These are phyloP conservation scores for Penicillium sp. DNA, from an alignment of 2,329 filamentous ascomycete genomes.

Conservation along the genomic window DNA sequence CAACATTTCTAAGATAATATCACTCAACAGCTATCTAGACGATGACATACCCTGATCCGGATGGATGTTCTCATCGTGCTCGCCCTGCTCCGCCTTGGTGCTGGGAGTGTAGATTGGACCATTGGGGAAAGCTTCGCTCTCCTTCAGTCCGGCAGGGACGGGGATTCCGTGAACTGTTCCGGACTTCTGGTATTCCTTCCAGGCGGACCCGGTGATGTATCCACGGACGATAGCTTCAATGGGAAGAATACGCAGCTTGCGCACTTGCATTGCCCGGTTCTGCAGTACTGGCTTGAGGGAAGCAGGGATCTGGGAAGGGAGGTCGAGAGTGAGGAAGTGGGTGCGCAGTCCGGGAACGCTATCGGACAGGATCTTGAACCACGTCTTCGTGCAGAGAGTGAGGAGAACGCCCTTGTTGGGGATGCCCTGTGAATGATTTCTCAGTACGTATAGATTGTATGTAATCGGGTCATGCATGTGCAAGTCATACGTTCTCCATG, in stretches of 20 bases:
- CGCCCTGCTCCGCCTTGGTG: constrained; percentile 78
- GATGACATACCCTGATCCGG: constrained; percentile 58
- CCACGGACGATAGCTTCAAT: constrained; percentile 85
- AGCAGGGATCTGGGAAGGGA: constrained; percentile 52
- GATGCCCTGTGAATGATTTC: constrained; percentile 54
- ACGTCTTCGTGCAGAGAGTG: constrained; percentile 66
- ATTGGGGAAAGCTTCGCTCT: constrained; percentile 67
- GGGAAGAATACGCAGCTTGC: constrained; percentile 70
- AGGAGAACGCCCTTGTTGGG: constrained; percentile 67
- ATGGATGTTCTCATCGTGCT: constrained; percentile 83
- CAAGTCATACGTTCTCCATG: constrained; percentile 64
- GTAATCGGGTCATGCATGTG: neutral
- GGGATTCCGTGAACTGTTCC: constrained; percentile 79
- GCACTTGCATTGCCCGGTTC: constrained; percentile 74
- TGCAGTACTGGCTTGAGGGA: constrained; percentile 55
- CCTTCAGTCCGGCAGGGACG: constrained; percentile 65
- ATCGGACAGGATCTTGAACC: constrained; percentile 63
- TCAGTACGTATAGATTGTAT: neutral
- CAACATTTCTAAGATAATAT: neutral
- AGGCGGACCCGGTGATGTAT: constrained; percentile 84
- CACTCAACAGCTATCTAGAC: neutral
- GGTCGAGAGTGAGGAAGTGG: constrained; percentile 61
- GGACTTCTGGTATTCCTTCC: constrained; percentile 70
- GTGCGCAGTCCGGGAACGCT: constrained; percentile 60
- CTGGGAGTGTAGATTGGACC: constrained; percentile 74